Evolutionary conservation across 805 yeast genomes (phyloP), one percentile per base, ranked within the genome.

Genomic region (Metschnikowia picachoensis): DNA sequence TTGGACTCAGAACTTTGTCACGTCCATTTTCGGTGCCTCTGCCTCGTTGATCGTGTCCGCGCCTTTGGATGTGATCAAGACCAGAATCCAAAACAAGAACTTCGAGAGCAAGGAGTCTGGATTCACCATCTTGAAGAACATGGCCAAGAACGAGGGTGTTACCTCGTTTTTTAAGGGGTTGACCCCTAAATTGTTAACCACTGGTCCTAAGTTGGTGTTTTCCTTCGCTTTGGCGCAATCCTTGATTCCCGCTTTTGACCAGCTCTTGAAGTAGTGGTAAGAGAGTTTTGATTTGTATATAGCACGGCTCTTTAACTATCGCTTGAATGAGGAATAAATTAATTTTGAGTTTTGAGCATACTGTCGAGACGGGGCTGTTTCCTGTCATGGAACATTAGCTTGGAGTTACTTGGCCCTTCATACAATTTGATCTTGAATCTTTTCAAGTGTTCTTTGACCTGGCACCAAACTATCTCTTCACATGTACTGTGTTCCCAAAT

Each of bases 181-280:
- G 63, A 87, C 95, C 49, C 99, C 99, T 51, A 94, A 94, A 72
- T 79, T 94, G 62, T 79, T 94, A 67, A 94, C 99, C 40, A 91
- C 99, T 31, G 99, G 99, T 57, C 99, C 99, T 46, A 94, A 94
- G 74, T 80, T 94, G 61, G 99, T 94, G 44, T 94, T 94, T 68
- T 88, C 96, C n/a, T 92, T 92, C 64, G 99, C 99, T 9, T 73
- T 92, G 67, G 99, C 99, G 37, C 99, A 92, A 74, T 79, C 96
- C 35, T 80, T 94, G 74, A 94, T 94, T 58, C 99, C 99, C 50
- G 95, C 95, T 50, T 90, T 91, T 60, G 99, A 94, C 68, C 81
- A 81, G 57, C 56, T 85, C 47, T 67, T 88, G 54, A 71, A 68
- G 52, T 65, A 61, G 45, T 10, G 14, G 32, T 13, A 2, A 32